Percentiles rank a stretch among this genome's conserved stretches.
phyloP scores from a whole-genome alignment of 192 early-diverging fungal species.

The Geranomyces variabilis region DNA sequence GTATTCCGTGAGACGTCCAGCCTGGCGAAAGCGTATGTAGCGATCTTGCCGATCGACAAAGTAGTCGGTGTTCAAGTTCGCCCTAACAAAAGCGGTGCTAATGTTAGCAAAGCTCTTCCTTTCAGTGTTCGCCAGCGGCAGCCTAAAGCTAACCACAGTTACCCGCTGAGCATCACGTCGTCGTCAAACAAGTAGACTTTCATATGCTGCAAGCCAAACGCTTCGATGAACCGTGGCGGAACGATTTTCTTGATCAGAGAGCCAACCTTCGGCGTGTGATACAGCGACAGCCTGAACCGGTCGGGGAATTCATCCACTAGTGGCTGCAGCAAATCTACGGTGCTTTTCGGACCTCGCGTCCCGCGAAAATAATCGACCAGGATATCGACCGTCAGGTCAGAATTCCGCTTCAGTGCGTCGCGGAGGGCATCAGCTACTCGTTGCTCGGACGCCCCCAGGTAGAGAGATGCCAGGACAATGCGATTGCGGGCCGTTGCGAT shows the following conservation, averaged over 20 bases:
- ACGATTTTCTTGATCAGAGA: constrained; percentile 69
- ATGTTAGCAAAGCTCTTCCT: no score
- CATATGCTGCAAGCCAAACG: constrained; percentile 92
- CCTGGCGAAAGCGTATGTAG: constrained; percentile 73
- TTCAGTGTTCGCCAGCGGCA: no score
- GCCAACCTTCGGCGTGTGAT: constrained; percentile 84
- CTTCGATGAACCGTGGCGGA: constrained; percentile 90
- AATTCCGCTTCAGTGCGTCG: constrained; percentile 55
- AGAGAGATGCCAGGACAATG: constrained; percentile 86
- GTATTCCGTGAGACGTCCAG: constrained; percentile 63
- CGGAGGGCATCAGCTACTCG: constrained; percentile 71
- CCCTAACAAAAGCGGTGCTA: constrained; percentile 54
- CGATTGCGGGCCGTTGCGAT: constrained; percentile 71
- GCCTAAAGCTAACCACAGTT: constrained; percentile 21
- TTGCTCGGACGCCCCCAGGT: constrained; percentile 80
- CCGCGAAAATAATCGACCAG: constrained; percentile 90
- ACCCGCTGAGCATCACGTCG: constrained; percentile 78
- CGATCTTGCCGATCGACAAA: constrained; percentile 96
- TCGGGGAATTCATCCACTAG: constrained; percentile 68
- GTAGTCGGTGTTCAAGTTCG: constrained; percentile 92
- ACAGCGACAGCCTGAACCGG: constrained; percentile 73
- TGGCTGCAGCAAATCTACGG: constrained; percentile 68
- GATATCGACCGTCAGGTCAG: constrained; percentile 65
- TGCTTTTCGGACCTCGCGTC: constrained; percentile 67
- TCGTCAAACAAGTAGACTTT: constrained; percentile 93